These are phyloP conservation scores for Arthrobotrys iridis DNA, from an alignment of 2,329 filamentous ascomycete species.

Conservation along the genomic window DNA sequence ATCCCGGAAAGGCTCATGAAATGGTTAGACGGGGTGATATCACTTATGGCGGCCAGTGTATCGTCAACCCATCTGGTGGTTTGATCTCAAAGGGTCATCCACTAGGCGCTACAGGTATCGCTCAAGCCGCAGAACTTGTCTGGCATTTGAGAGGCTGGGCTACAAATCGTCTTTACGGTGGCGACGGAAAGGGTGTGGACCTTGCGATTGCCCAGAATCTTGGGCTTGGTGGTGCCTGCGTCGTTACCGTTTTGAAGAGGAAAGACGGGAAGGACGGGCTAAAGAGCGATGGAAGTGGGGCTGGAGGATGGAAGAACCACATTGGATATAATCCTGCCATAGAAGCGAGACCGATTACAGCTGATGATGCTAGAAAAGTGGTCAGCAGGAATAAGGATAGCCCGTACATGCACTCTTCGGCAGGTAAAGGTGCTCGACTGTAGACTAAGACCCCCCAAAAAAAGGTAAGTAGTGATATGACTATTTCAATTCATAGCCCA, in stretches of 20 bases:
- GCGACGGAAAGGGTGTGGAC: conserved; percentile 66
- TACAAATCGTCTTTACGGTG: conserved; percentile 79
- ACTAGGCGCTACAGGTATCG: conserved; percentile 90
- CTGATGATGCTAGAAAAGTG: conserved; percentile 73
- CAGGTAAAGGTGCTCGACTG: conserved; percentile 9
- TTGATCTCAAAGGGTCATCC: conserved; percentile 97
- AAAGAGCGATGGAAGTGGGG: conserved; percentile 56
- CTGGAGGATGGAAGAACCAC: conserved; percentile 72
- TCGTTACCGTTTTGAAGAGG: conserved; percentile 87
- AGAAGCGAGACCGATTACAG: conserved; percentile 87
- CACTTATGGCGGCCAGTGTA: conserved; percentile 79
- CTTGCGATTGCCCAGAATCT: conserved; percentile 91
- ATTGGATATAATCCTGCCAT: conserved; percentile 92
- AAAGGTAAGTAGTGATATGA: background rate
- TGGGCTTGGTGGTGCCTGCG: conserved; percentile 87
- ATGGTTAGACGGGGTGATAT: conserved; percentile 87
- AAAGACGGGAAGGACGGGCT: conserved; percentile 76
- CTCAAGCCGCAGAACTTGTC: conserved; percentile 91
- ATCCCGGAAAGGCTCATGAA: conserved; percentile 87
- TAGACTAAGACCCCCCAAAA: background rate
- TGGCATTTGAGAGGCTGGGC: conserved; percentile 98
- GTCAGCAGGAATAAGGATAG: conserved; percentile 74
- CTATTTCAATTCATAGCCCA: background rate
- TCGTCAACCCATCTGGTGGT: conserved; percentile 93
- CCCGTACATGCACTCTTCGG: conserved; percentile 52